Conservation (phyloP, 495 filamentous ascomycete species). For the Aspergillus panamensis region DNA sequence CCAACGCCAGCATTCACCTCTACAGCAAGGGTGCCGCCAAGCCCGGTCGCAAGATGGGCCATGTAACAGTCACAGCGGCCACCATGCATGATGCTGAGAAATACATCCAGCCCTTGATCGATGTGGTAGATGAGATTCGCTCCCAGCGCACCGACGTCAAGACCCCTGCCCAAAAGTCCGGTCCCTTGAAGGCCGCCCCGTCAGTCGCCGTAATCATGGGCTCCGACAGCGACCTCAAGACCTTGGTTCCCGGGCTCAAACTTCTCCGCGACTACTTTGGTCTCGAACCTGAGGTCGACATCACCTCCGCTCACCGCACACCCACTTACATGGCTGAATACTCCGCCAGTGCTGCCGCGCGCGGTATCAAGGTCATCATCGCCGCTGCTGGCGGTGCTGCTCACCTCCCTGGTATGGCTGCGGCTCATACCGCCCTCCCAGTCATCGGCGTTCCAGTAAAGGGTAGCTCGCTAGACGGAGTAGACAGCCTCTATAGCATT, state of each 20-base stretch:
- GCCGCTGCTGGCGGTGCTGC: conserved; percentile 92
- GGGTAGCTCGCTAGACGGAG: conserved; percentile 78
- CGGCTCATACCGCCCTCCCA: conserved; percentile 79
- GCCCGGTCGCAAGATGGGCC: conserved; percentile 90
- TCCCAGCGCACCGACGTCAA: conserved; percentile 52
- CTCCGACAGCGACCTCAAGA: conserved; percentile 86
- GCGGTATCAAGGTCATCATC: conserved; percentile 85
- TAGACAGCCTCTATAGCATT: conserved; percentile 86
- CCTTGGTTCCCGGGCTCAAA: conserved; percentile 70
- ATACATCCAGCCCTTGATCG: conserved; percentile 63
- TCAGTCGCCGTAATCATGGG: conserved; percentile 89
- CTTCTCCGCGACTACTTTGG: conserved; percentile 67
- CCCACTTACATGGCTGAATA: conserved; percentile 77
- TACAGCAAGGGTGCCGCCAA: conserved; percentile 87
- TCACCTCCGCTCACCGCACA: conserved; percentile 93
- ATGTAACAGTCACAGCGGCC: conserved; percentile 72
- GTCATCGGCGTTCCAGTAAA: conserved; percentile 93
- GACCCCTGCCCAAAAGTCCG: conserved; percentile 34
- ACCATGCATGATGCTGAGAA: conserved; percentile 70
- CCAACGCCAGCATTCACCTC: conserved; percentile 69
- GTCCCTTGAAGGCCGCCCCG: conserved; percentile 43
- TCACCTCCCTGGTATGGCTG: conserved; percentile 88
- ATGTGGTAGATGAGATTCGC: conserved; percentile 61
- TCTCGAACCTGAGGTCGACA: conserved; percentile 72
- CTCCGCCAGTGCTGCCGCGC: conserved; percentile 61